Evolutionary conservation across 1,284 basidiomycete genomes (phyloP), one percentile per base, ranked within the genome.

Genomic region (Leccinum subfulvum): DNA sequence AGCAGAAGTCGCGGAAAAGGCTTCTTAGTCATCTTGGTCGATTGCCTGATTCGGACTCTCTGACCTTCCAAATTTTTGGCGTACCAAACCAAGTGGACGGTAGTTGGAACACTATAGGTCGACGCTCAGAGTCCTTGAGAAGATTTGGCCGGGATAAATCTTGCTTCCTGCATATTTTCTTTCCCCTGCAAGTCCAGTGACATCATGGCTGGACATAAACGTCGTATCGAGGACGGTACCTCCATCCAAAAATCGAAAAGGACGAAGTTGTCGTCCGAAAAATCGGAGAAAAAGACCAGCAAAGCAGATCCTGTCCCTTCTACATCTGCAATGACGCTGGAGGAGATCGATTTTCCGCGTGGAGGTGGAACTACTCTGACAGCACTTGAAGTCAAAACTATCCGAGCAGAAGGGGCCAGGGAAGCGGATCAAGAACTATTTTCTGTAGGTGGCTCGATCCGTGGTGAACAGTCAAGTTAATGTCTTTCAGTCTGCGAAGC

Each of bases 301-400:
- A 73, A 65, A 28, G 66, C 66, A 14, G 69, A 73, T 37, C 59
- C 71, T 5, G 59, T 66, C 0, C 68, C 37, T 37, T 37, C 37
- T 37, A 37, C 37, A 37, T 37, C 37, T 37, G 37, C 37, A 37
- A 37, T 37, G 3, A 37, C 37, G 4, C 37, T 39, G 37, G 14
- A 39, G 37, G 37, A 39, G 37, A 39, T 39, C 37, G 95, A 98
- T 78, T 99, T 98, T 76, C 96, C 96, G 55, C 87, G 97, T 71
- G 97, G 97, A 53, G 91, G 91, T 39, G 91, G 91, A 59, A 89
- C 89, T 2, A 81, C 81, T 44, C 85, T 97, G 68, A 97, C 96
- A 33, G 90, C 94, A 30, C 80, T 95, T n/a, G 96, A 99, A 77
- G 89, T 95, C 66, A 94, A 96, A 74, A 81, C 90, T 64, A 86